These are phyloP conservation scores for Litsea cubeba DNA, from an alignment of 164 flowering plant species.

Conservation along the genomic window DNA sequence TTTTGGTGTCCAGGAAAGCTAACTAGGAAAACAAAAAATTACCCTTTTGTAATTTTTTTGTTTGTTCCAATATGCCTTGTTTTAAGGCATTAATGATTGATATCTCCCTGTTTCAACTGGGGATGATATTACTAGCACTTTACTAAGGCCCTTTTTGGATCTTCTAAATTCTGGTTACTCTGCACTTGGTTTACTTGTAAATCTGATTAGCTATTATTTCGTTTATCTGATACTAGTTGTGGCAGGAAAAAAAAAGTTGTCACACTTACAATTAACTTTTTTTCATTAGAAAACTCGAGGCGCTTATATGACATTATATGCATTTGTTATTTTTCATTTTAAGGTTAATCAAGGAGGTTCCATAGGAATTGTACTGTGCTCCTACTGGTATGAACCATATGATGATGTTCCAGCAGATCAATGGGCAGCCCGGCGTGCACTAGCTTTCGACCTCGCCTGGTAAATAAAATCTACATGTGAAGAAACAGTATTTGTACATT, in stretches of 20 bases:
- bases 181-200: no score
- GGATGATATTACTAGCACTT: not conserved
- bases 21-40: no score
- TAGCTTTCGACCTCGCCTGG: conserved; percentile 9
- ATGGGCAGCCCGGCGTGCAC: conserved; percentile 2
- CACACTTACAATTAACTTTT: not conserved
- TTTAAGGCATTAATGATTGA: no score
- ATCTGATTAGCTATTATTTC: no score
- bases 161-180: no score
- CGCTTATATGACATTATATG: not conserved
- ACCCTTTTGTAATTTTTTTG: no score
- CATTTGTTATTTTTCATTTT: not conserved
- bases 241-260: no score
- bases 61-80: no score
- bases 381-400: conserved; percentile 15
- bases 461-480: not conserved
- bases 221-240: no score
- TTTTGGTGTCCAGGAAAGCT: not conserved
- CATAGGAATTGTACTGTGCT: conserved; percentile 7
- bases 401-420: conserved; percentile 11
- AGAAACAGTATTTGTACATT: not conserved
- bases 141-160: not conserved
- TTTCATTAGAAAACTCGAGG: not conserved
- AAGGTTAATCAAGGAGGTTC: conserved; percentile 16
- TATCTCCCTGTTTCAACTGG: no score